phyloP scores from a whole-genome alignment of 2,329 filamentous ascomycete species.

The Celoporthe dispersa region DNA sequence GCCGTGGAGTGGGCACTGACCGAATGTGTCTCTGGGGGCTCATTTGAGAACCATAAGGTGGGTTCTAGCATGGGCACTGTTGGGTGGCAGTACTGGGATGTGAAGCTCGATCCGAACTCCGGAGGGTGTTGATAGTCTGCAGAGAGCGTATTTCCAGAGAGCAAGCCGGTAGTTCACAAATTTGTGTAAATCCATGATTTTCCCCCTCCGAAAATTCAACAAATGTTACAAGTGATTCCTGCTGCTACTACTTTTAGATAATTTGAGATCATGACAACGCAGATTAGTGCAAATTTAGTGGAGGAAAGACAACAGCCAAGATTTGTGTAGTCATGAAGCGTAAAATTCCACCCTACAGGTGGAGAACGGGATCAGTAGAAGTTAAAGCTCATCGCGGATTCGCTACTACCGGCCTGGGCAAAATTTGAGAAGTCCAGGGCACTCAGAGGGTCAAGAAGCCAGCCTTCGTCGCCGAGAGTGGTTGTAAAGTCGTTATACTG shows the following conservation, averaged over 20 bases:
- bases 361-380: slow-evolving; percentile 14
- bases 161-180: not conserved
- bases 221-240: no score
- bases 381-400: slow-evolving; percentile 28
- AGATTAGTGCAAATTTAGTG: not conserved
- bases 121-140: not conserved
- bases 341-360: not conserved
- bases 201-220: not conserved
- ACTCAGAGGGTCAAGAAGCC: slow-evolving; percentile 30
- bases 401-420: slow-evolving; percentile 29
- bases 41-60: slow-evolving; percentile 9
- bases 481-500: not conserved
- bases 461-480: slow-evolving; percentile 22
- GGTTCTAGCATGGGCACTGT: not conserved
- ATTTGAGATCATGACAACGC: not conserved
- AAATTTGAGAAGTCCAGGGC: slow-evolving; percentile 33
- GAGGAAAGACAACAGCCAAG: not conserved
- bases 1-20: slow-evolving; percentile 15
- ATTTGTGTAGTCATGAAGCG: not conserved
- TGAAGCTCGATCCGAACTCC: slow-evolving; percentile 19
- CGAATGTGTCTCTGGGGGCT: not conserved
- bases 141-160: not conserved
- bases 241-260: not conserved
- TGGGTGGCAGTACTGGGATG: slow-evolving; percentile 17
- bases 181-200: not conserved